Evolutionary conservation across 2,329 filamentous ascomycete species (phyloP).

Genomic region (Alternaria consortialis): DNA sequence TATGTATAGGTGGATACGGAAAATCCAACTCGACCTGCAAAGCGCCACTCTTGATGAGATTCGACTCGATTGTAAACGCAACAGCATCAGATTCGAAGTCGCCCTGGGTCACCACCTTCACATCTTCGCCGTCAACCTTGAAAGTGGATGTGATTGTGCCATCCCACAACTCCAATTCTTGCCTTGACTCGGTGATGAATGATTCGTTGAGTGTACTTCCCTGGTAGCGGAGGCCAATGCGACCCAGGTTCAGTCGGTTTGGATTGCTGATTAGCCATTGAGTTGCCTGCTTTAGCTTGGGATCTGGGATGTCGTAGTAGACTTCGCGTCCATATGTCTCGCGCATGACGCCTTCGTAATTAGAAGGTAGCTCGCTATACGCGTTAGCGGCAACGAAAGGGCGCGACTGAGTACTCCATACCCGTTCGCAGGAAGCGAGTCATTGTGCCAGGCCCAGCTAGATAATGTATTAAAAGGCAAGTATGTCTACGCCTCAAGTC

Average conservation of each 20-base stretch:
- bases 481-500: constrained; percentile 39
- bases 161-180: constrained; percentile 60
- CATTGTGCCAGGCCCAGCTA: constrained; percentile 57
- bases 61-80: constrained; percentile 55
- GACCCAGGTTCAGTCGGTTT: constrained; percentile 60
- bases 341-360: constrained; percentile 49
- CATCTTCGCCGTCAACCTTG: constrained; percentile 49
- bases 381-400: neutral
- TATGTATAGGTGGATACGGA: constrained; percentile 55
- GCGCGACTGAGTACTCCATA: constrained; percentile 33
- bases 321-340: constrained; percentile 54
- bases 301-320: constrained; percentile 54
- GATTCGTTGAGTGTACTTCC: constrained; percentile 38
- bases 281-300: constrained; percentile 52
- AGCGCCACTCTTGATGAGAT: constrained; percentile 49
- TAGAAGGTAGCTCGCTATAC: constrained; percentile 28
- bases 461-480: constrained; percentile 52
- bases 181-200: constrained; percentile 31
- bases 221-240: constrained; percentile 56
- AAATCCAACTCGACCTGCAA: constrained; percentile 63
- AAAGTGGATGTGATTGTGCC: constrained; percentile 59
- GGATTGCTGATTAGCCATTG: constrained; percentile 64
- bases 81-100: constrained; percentile 58
- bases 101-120: constrained; percentile 57
- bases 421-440: constrained; percentile 51